Base-by-base conservation (phyloP, 164 flowering plant genomes). In the Annona cherimola region DNA sequence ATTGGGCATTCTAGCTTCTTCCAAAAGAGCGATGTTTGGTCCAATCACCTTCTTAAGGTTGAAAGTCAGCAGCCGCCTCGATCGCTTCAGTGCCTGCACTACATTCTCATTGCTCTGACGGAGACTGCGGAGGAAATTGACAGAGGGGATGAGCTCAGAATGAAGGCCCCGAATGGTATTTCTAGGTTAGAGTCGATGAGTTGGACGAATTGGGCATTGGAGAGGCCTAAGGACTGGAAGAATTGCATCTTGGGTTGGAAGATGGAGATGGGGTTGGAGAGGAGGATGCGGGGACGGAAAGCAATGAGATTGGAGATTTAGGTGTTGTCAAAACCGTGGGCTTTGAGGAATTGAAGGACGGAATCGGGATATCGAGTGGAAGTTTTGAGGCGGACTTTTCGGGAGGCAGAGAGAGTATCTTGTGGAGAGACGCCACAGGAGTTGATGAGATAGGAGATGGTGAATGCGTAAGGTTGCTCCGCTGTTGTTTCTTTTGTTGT, bases 171-270 rank as follows among this genome's bases (percentile, higher is more conserved):
- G n/a, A 5, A 11, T 2, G 67, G n/a, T 3, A 67, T 35, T 2
- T 0, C 4, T 4, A 71, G 70, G 12, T 67, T 67, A 5, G 60
- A 43, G 26, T 44, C 12, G 6, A 67, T 59, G 20, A 74, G 55
- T 46, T 40, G 6, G 46, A 40, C 71, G n/a, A 74, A 50, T n/a
- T 68, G 45, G 4, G 70, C 4, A 59, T 59, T 62, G 2, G 72
- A 68, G 16, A 74, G 61, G 69, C 76, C 76, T 42, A 74, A 40
- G 50, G 61, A 71, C 42, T 45, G 66, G 59, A 73, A 68, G 12
- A 60, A 26, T 35, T 67, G 20, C 12, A 73, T 6, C 19, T 60
- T 67, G 71, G 76, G 76, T 35, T 44, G 60, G 6, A 73, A 71
- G 66, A 71, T 73, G 60, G 26, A 67, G 43, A 61, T 67, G 2